Percentiles rank a stretch among this genome's conserved stretches.
These are phyloP conservation scores for Polygonum maritimum DNA, from an alignment of 148 eudicot species.

Conservation along the genomic window DNA sequence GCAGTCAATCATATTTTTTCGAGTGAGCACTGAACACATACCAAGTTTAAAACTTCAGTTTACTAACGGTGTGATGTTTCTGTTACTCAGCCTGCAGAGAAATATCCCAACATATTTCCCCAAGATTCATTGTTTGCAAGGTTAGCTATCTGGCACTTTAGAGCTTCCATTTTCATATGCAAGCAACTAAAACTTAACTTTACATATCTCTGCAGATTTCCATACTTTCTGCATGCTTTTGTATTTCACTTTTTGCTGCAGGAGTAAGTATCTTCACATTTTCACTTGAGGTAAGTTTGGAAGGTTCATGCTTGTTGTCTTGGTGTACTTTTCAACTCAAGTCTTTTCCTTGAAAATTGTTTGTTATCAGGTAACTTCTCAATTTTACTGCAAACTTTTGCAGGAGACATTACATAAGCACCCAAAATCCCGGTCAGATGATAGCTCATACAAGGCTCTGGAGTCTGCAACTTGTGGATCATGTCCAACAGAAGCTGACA, in stretches of 20 bases:
- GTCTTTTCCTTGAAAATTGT: background rate
- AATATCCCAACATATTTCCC: constrained; percentile 61
- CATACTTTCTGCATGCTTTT: constrained; percentile 79
- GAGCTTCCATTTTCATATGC: background rate
- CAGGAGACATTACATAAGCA: constrained; percentile 86
- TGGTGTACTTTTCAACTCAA: background rate
- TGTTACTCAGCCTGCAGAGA: constrained; percentile 74
- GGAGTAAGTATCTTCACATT: constrained; percentile 36
- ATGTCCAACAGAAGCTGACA: constrained; percentile 4
- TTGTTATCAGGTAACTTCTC: background rate
- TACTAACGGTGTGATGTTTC: background rate
- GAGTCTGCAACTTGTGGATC: constrained; percentile 26
- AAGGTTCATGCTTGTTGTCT: background rate
- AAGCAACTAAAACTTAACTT: background rate
- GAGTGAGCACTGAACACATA: background rate
- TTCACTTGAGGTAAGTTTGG: constrained; percentile 69
- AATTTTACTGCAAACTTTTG: background rate
- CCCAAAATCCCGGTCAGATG: constrained; percentile 11
- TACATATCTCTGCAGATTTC: constrained; percentile 49
- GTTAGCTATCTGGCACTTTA: constrained; percentile 20
- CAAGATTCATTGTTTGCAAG: constrained; percentile 66
- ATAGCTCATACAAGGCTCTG: constrained; percentile 31
- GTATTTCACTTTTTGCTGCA: constrained; percentile 48
- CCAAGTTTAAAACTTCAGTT: background rate
- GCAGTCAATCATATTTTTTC: no score